Percentiles rank a stretch among this genome's conserved stretches.
Evolutionary conservation across 164 flowering plant genomes (phyloP).

Genomic region (Magnolia officinalis): DNA sequence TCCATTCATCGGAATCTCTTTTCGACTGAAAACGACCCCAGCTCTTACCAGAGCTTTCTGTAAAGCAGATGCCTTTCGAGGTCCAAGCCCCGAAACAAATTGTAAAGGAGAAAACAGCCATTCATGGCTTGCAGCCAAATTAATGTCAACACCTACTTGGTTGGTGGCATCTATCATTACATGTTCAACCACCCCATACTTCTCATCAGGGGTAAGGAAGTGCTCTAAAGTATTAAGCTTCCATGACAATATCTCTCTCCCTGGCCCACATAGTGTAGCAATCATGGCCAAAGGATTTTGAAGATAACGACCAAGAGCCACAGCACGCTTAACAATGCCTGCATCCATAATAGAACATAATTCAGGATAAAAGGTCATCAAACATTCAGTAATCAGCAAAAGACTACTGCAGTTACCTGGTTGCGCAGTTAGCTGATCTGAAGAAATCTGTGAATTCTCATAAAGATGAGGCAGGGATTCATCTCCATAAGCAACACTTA

Average conservation of each 20-base stretch:
- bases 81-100: conserved; percentile 93
- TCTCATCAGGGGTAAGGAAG: conserved; percentile 88
- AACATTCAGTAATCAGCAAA: neutral
- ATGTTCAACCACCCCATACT: conserved; percentile 84
- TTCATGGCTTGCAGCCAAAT: conserved; percentile 86
- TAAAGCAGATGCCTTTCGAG: conserved; percentile 84
- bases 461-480: conserved; percentile 87
- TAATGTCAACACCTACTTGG: conserved; percentile 91
- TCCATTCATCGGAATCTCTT: conserved; percentile 64
- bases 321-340: conserved; percentile 97
- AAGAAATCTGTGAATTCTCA: conserved; percentile 81
- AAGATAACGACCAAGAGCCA: conserved; percentile 88
- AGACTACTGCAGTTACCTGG: conserved; percentile 40
- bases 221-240: conserved; percentile 62
- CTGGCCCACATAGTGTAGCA: conserved; percentile 95
- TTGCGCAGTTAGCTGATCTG: conserved; percentile 82
- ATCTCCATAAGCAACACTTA: conserved; percentile 81
- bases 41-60: conserved; percentile 77
- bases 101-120: conserved; percentile 93
- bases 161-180: conserved; percentile 92
- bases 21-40: conserved; percentile 69
- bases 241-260: conserved; percentile 87
- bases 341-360: conserved; percentile 2
- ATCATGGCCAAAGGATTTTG: conserved; percentile 97
- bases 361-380: neutral